Evolutionary conservation across 2,329 filamentous ascomycete species (phyloP), one percentile per base, ranked within the genome.

Genomic region (Myriosclerotinia duriaeana): DNA sequence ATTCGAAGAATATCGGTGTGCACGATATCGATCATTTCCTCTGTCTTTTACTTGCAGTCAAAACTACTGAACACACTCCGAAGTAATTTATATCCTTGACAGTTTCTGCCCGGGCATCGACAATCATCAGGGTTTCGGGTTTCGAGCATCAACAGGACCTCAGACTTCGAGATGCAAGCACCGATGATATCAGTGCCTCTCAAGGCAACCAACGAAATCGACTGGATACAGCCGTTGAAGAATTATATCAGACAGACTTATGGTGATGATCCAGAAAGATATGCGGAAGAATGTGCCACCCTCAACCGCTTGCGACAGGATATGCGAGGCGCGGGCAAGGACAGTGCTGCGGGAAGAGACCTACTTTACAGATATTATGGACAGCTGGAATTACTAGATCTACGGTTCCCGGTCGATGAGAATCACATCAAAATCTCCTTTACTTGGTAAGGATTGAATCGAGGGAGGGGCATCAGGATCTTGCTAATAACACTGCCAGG

Each of bases 361-460:
- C 84, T 99, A 76, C 82, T 99, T 61, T 99, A 99, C 78, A 87
- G 95, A 77, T 99, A 99, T 80, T 99, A 99, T 77, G 95, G 94
- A 52, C 95, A 99, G 80, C 85, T 99, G 67, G 95, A 99, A 80
- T 83, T 99, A 63, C 82, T 99, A 69, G 95, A 99, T 78, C 81
- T 99, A 74, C 86, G 95, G 69, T 99, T 99, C 76, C 96, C 96
- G 0, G 93, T 99, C 55, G 95, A 99, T 74, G 95, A 99, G 81
- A 95, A 97, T 76, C 94, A 99, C 77, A 98, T 99, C 81, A 98
- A 98, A 81, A 97, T 99, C 75, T 92, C 91, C 9, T 99, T 99
- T 77, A 98, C 94, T 71, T 99, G 95, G 95, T 97, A 85, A 34
- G 69, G 69, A n/a, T 26, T 26, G 26, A 48, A 26, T 34, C 48